Conservation (phyloP, 495 filamentous ascomycete genomes). For the Peziza echinospora region DNA sequence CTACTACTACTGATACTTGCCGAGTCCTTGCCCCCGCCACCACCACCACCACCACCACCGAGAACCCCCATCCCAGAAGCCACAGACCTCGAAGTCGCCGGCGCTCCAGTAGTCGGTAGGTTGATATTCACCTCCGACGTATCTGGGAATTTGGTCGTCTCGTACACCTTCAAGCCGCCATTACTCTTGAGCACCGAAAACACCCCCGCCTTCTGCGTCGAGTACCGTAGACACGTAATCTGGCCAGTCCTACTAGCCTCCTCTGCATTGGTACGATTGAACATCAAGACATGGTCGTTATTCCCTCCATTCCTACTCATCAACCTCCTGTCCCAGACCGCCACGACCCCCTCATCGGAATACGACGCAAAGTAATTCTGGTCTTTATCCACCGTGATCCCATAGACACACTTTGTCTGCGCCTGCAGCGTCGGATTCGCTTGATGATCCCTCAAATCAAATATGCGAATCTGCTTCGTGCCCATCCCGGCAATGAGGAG, state of each 20-base stretch:
- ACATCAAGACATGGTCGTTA: slow-evolving; percentile 10
- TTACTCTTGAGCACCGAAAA: slow-evolving; percentile 13
- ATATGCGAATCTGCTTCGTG: slow-evolving; percentile 67
- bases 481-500: slow-evolving; percentile 65
- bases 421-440: slow-evolving; percentile 39
- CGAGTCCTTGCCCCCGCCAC: slow-evolving; percentile 7
- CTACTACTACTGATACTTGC: slow-evolving; percentile 8
- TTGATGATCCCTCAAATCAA: slow-evolving; percentile 62
- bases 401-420: slow-evolving; percentile 68
- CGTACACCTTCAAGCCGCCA: slow-evolving; percentile 17
- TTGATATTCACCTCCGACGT: slow-evolving; percentile 5
- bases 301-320: slow-evolving; percentile 2
- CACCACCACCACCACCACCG: slow-evolving; percentile 12
- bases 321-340: slow-evolving; percentile 74
- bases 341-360: slow-evolving; percentile 39
- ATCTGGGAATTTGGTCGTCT: slow-evolving; percentile 17
- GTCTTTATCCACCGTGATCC: slow-evolving; percentile 77
- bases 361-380: slow-evolving; percentile 85
- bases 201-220: slow-evolving; percentile 9
- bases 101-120: neutral
- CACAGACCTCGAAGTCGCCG: no score
- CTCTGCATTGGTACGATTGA: slow-evolving; percentile 8
- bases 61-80: slow-evolving; percentile 16
- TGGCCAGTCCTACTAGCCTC: slow-evolving; percentile 1
- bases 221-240: slow-evolving; percentile 13